phyloP scores from a whole-genome alignment of 1,284 basidiomycete species.

The Meira miltonrushii region DNA sequence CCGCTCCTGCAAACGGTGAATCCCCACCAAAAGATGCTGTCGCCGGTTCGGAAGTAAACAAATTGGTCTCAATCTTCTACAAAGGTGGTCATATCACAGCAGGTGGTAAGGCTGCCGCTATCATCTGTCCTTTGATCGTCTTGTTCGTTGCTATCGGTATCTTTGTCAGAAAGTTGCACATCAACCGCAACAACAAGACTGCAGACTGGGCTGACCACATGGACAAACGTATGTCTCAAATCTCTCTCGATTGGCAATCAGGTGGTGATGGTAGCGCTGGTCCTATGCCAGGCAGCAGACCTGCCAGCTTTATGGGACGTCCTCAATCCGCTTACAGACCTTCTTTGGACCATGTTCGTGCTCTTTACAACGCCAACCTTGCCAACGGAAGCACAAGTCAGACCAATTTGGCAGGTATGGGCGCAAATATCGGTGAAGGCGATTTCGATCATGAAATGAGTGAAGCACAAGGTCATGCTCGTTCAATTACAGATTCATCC shows the following conservation, averaged over 20 bases:
- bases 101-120: constrained; percentile 44
- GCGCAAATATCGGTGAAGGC: constrained; percentile 13
- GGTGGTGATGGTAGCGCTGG: constrained; percentile 44
- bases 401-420: constrained; percentile 30
- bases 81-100: constrained; percentile 32
- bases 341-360: constrained; percentile 17
- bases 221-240: constrained; percentile 49
- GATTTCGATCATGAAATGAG: constrained; percentile 3
- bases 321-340: constrained; percentile 21
- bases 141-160: constrained; percentile 32
- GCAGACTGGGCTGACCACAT: constrained; percentile 49
- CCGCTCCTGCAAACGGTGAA: constrained; percentile 29
- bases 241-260: constrained; percentile 43
- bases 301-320: constrained; percentile 25
- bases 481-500: background rate
- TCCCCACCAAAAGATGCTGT: constrained; percentile 26
- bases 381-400: background rate
- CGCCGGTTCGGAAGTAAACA: constrained; percentile 19
- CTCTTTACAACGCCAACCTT: constrained; percentile 1
- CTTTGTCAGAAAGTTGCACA: constrained; percentile 44
- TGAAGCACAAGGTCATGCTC: background rate
- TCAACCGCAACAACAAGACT: constrained; percentile 48
- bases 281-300: constrained; percentile 35
- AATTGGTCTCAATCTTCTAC: constrained; percentile 38
- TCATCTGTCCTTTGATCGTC: constrained; percentile 43